A percentile compares a stretch with the other conserved stretches of the same genome.
Conservation (phyloP, 1,284 basidiomycete species). For the Malassezia caprae region DNA sequence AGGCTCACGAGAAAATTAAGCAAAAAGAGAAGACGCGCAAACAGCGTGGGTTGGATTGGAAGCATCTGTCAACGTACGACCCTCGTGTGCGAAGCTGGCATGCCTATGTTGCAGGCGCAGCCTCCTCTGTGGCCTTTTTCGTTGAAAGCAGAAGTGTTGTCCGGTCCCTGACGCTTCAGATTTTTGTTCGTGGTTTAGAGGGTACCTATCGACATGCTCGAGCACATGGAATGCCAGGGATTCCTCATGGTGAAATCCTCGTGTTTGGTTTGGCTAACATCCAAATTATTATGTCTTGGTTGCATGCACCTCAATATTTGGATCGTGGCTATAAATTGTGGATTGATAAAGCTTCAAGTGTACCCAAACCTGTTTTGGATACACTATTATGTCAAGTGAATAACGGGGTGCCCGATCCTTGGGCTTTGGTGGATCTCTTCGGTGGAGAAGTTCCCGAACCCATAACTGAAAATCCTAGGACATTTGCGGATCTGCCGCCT, state of each 20-base stretch:
- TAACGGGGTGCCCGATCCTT: not conserved
- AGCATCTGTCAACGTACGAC: slow-evolving; percentile 35
- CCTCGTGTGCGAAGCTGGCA: slow-evolving; percentile 61
- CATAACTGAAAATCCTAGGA: slow-evolving; percentile 24
- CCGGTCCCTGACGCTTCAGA: slow-evolving; percentile 57
- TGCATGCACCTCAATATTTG: slow-evolving; percentile 51
- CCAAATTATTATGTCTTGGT: slow-evolving; percentile 68
- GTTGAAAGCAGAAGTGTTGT: slow-evolving; percentile 74
- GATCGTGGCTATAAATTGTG: slow-evolving; percentile 33
- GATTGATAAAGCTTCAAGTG: slow-evolving; percentile 41
- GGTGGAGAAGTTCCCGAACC: slow-evolving; percentile 37
- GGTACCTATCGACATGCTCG: slow-evolving; percentile 69
- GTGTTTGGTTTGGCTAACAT: slow-evolving; percentile 74
- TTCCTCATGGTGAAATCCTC: slow-evolving; percentile 75
- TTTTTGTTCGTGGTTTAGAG: slow-evolving; percentile 72
- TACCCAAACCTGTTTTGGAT: not conserved
- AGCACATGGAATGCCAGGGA: slow-evolving; percentile 54
- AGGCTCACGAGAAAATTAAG: not conserved
- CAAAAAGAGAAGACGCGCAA: not conserved
- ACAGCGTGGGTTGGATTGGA: slow-evolving; percentile 21
- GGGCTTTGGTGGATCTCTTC: slow-evolving; percentile 21
- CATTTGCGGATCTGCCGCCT: slow-evolving; percentile 28
- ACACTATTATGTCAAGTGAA: not conserved
- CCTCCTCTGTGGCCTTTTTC: slow-evolving; percentile 69
- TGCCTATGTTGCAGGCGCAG: slow-evolving; percentile 70